Conservation (phyloP, 495 filamentous ascomycete species). For the Elasticomyces elasticus region DNA sequence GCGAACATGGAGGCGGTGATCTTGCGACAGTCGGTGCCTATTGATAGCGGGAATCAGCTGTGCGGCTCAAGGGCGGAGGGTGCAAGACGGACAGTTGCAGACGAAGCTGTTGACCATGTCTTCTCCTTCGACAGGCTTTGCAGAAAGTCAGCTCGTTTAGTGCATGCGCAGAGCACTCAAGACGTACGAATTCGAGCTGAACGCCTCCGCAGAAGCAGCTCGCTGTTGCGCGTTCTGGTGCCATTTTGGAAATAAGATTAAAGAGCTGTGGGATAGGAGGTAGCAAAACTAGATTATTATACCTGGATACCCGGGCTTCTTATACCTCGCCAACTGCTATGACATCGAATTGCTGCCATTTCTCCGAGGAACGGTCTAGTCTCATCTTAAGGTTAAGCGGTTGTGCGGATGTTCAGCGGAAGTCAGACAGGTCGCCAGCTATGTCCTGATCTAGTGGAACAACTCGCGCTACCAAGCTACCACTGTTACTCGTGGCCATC, state of each 20-base stretch:
- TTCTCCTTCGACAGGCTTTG: conserved; percentile 25
- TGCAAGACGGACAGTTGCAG: conserved; percentile 38
- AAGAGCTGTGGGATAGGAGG: background rate
- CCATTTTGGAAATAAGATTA: background rate
- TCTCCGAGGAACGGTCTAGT: no score
- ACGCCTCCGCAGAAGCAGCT: conserved; percentile 48
- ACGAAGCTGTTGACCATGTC: conserved; percentile 43
- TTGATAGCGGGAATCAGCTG: background rate
- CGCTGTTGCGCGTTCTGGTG: conserved; percentile 35
- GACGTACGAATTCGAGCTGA: conserved; percentile 39
- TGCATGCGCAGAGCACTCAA: conserved; percentile 18
- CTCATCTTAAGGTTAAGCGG: no score
- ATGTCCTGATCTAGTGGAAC: no score
- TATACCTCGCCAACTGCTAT: no score
- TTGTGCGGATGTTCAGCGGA: no score
- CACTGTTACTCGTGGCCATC: no score
- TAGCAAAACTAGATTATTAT: no score
- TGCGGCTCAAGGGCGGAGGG: background rate
- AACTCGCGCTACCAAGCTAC: no score
- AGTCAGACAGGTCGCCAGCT: no score
- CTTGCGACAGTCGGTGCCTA: conserved; percentile 43
- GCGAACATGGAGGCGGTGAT: conserved; percentile 52
- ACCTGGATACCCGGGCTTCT: no score
- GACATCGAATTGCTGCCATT: no score
- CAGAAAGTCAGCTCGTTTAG: conserved; percentile 2